Conservation (phyloP, 2,329 filamentous ascomycete genomes). For the Cytospora paraplurivora region DNA sequence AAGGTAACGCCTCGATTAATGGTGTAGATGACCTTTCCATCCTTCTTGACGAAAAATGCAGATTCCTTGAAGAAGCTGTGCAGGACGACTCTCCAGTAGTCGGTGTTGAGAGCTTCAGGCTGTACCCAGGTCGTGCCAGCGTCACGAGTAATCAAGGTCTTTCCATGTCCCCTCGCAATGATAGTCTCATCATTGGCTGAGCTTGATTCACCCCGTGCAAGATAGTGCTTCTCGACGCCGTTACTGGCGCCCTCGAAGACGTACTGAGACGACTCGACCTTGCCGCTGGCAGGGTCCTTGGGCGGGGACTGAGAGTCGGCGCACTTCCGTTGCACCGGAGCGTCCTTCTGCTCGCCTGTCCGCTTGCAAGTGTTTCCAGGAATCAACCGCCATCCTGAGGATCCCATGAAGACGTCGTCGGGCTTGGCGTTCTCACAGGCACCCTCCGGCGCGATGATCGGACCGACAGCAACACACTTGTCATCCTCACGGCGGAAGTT, state of each 20-base stretch:
- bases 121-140: conserved; percentile 85
- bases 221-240: conserved; percentile 65
- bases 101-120: conserved; percentile 63
- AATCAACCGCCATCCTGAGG: conserved; percentile 89
- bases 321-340: conserved; percentile 75
- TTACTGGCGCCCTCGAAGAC: conserved; percentile 54
- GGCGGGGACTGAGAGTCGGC: conserved; percentile 56
- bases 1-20: conserved; percentile 76
- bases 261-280: conserved; percentile 63
- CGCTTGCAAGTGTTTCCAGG: conserved; percentile 76
- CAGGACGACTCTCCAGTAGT: conserved; percentile 72
- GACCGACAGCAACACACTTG: conserved; percentile 67
- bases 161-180: conserved; percentile 54
- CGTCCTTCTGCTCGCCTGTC: conserved; percentile 65
- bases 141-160: conserved; percentile 75
- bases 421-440: conserved; percentile 67
- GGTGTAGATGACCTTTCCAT: conserved; percentile 73
- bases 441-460: conserved; percentile 67
- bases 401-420: conserved; percentile 76
- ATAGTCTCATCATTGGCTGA: conserved; percentile 70
- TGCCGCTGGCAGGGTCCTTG: conserved; percentile 62
- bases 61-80: conserved; percentile 82
- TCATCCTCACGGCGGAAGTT: conserved; percentile 76
- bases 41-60: conserved; percentile 79
- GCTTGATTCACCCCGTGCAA: conserved; percentile 72